Evolutionary conservation across 2,329 filamentous ascomycete species (phyloP).

Genomic region (Fonsecaea nubica): DNA sequence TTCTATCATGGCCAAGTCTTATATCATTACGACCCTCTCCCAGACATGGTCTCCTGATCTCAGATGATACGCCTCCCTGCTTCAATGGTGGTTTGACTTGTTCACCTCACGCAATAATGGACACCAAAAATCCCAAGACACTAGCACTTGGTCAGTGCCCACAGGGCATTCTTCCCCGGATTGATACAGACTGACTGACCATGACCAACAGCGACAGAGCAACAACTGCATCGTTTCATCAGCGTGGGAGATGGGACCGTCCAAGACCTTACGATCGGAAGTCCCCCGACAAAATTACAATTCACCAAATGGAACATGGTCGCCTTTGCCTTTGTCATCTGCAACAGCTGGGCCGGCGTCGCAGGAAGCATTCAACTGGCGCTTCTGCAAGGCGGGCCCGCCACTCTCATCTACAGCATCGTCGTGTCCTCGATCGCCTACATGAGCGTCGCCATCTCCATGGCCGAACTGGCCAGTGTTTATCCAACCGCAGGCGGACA

Average conservation of each 20-base stretch:
- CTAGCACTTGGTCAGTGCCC: background rate
- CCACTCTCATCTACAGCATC: slow-evolving; percentile 23
- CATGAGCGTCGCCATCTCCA: slow-evolving; percentile 29
- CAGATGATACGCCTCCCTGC: background rate
- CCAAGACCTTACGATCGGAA: slow-evolving; percentile 6
- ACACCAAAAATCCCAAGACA: background rate
- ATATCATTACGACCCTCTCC: background rate
- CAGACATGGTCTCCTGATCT: background rate
- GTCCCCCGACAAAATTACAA: slow-evolving; percentile 8
- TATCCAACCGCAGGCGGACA: slow-evolving; percentile 44
- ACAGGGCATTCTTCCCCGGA: background rate
- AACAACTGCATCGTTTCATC: background rate
- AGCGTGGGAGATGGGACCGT: slow-evolving; percentile 17
- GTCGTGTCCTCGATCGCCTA: slow-evolving; percentile 23
- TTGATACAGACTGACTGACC: background rate
- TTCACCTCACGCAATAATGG: background rate
- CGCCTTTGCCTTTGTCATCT: slow-evolving; percentile 35
- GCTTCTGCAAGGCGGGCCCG: slow-evolving; percentile 28
- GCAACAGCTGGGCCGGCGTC: slow-evolving; percentile 41
- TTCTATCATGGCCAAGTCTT: background rate
- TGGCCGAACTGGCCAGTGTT: slow-evolving; percentile 43
- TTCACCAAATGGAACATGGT: slow-evolving; percentile 20
- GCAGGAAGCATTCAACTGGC: slow-evolving; percentile 37
- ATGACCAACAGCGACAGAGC: background rate
- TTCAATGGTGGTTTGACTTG: background rate